Conservation (phyloP, 2,329 filamentous ascomycete genomes). For the Dactylonectria estremocensis region DNA sequence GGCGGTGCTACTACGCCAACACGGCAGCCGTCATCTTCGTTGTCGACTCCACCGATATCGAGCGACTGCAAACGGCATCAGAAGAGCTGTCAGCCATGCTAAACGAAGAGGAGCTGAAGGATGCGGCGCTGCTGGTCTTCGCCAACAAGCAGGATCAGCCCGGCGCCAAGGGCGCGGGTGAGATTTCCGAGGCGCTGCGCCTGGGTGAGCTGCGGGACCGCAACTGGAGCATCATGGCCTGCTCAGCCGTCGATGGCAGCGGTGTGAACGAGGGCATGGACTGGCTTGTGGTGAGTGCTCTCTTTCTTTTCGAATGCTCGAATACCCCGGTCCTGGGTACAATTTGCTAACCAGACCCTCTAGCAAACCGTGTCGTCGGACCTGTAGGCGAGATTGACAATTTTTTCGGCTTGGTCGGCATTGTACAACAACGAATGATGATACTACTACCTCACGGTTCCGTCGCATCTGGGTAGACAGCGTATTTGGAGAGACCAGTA, state of each 20-base stretch:
- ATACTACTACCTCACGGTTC: slow-evolving; percentile 47
- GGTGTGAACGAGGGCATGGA: slow-evolving; percentile 99
- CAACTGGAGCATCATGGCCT: slow-evolving; percentile 99
- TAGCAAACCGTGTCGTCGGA: slow-evolving; percentile 58
- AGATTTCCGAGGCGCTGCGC: slow-evolving; percentile 94
- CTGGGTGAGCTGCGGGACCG: slow-evolving; percentile 93
- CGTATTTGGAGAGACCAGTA: slow-evolving; percentile 41
- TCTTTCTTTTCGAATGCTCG: not conserved
- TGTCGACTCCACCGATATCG: slow-evolving; percentile 97
- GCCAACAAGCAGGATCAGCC: slow-evolving; percentile 99
- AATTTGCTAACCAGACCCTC: slow-evolving; percentile 22
- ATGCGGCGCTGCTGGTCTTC: slow-evolving; percentile 93
- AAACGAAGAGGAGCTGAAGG: slow-evolving; percentile 95
- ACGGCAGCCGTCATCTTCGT: slow-evolving; percentile 99
- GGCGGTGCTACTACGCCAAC: slow-evolving; percentile 99
- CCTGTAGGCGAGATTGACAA: slow-evolving; percentile 39
- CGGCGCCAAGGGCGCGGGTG: slow-evolving; percentile 94
- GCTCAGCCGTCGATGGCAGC: slow-evolving; percentile 94
- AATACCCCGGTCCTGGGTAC: not conserved
- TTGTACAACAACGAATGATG: slow-evolving; percentile 55
- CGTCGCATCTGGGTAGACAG: slow-evolving; percentile 49
- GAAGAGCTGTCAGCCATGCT: slow-evolving; percentile 96
- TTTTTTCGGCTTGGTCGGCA: slow-evolving; percentile 41
- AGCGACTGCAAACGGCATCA: slow-evolving; percentile 90
- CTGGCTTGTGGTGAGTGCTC: slow-evolving; percentile 90